These are phyloP conservation scores for Dioscorea zingiberensis DNA, from an alignment of 106 monocot genomes.

Conservation along the genomic window DNA sequence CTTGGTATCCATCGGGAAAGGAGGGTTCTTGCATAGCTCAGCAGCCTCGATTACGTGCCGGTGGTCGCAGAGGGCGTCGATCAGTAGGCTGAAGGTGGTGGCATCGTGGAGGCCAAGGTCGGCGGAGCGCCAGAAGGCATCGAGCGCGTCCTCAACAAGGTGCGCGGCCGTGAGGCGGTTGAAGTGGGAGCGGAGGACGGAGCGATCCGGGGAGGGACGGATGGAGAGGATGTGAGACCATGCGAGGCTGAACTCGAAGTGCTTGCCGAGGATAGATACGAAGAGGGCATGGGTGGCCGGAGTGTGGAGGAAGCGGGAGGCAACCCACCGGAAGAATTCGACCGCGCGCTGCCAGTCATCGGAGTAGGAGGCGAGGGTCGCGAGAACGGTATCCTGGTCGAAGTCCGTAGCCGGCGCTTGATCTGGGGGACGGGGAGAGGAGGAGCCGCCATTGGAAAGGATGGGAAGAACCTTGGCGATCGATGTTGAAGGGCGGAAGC, in stretches of 20 bases:
- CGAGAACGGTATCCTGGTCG: slow-evolving; percentile 41
- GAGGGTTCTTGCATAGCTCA: slow-evolving; percentile 25
- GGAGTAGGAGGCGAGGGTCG: slow-evolving; percentile 63
- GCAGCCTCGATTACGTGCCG: slow-evolving; percentile 56
- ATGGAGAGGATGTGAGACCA: slow-evolving; percentile 38
- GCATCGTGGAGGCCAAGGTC: slow-evolving; percentile 21
- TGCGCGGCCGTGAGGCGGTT: slow-evolving; percentile 68
- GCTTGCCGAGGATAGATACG: slow-evolving; percentile 82
- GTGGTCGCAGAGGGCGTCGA: slow-evolving; percentile 81
- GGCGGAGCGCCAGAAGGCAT: slow-evolving; percentile 13
- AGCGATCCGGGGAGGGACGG: slow-evolving; percentile 23
- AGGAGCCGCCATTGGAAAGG: slow-evolving; percentile 6
- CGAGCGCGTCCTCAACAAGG: slow-evolving; percentile 38
- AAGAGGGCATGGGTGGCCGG: slow-evolving; percentile 37
- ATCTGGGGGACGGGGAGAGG: neutral
- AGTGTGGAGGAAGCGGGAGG: slow-evolving; percentile 47
- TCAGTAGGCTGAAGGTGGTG: slow-evolving; percentile 44
- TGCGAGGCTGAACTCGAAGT: slow-evolving; percentile 69
- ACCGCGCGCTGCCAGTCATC: slow-evolving; percentile 70
- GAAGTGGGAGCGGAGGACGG: slow-evolving; percentile 49
- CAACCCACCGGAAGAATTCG: slow-evolving; percentile 80
- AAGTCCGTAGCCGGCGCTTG: neutral
- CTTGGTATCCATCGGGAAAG: slow-evolving; percentile 58
- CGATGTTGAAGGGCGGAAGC: neutral
- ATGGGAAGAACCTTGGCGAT: neutral